A percentile compares a stretch with the other conserved stretches of the same genome.
Evolutionary conservation across 768 basidiomycete species (phyloP).

Genomic region (Paxillus rubicundulus): DNA sequence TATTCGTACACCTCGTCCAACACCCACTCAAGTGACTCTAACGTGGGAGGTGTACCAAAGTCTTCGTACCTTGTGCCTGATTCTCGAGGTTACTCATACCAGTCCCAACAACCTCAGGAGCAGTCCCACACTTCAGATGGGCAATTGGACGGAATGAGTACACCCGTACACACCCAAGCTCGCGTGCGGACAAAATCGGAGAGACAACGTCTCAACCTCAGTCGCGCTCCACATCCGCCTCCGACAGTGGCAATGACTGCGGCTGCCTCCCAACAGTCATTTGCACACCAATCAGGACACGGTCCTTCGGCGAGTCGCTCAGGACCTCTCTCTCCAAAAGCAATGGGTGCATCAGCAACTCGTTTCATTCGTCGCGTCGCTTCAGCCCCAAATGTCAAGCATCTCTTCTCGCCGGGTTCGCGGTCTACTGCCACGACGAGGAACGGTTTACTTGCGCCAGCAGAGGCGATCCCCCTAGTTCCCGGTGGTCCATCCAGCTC

Average conservation of each 20-base stretch:
- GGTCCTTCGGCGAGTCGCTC: constrained; percentile 36
- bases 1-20: constrained; percentile 80
- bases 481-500: constrained; percentile 47
- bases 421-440: constrained; percentile 61
- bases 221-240: constrained; percentile 43
- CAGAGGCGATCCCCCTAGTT: constrained; percentile 55
- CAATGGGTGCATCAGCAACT: constrained; percentile 70
- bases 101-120: constrained; percentile 9
- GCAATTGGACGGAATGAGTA: constrained; percentile 18
- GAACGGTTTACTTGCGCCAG: constrained; percentile 77
- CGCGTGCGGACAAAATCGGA: constrained; percentile 45
- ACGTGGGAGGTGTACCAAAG: constrained; percentile 34
- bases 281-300: constrained; percentile 25
- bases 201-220: constrained; percentile 44
- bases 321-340: constrained; percentile 62
- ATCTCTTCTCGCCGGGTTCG: constrained; percentile 67
- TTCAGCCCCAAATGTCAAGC: constrained; percentile 95
- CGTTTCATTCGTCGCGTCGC: constrained; percentile 94
- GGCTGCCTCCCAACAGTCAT: constrained; percentile 42
- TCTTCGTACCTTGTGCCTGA: constrained; percentile 31
- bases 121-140: constrained; percentile 9
- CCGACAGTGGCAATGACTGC: constrained; percentile 26
- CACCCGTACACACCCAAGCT: constrained; percentile 24
- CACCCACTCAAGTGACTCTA: constrained; percentile 73
- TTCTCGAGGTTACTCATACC: constrained; percentile 10